Evolutionary conservation across 2,329 filamentous ascomycete species (phyloP).

Genomic region (Hansfordia pulvinata): DNA sequence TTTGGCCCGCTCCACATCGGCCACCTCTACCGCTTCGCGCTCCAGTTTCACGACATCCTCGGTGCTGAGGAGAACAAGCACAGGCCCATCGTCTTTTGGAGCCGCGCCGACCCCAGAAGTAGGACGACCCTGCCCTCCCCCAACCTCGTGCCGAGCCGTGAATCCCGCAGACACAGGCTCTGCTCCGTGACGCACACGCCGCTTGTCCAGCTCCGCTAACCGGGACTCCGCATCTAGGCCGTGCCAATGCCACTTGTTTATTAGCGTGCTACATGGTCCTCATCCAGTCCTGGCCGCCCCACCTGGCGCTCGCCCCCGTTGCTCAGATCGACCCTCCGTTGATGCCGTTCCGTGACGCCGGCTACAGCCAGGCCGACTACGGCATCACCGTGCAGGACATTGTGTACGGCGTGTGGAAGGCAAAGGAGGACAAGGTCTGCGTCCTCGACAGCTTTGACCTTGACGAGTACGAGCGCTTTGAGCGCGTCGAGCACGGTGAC

Average conservation of each 20-base stretch:
- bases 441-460: constrained; percentile 88
- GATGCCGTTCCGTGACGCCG: constrained; percentile 97
- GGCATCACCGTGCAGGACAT: constrained; percentile 92
- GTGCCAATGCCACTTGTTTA: constrained; percentile 87
- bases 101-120: constrained; percentile 82
- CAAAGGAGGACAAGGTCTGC: constrained; percentile 89
- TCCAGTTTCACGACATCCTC: constrained; percentile 89
- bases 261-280: constrained; percentile 98
- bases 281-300: constrained; percentile 94
- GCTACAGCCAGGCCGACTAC: constrained; percentile 97
- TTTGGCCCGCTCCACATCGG: constrained; percentile 97
- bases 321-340: constrained; percentile 92
- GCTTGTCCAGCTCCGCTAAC: constrained; percentile 11
- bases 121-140: no score
- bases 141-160: no score
- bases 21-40: constrained; percentile 90
- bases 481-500: constrained; percentile 94
- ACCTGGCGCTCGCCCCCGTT: constrained; percentile 87
- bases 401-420: constrained; percentile 97
- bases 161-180: no score
- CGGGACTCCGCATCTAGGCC: constrained; percentile 39
- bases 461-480: constrained; percentile 92
- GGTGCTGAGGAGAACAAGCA: constrained; percentile 84
- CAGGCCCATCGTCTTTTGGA: constrained; percentile 90
- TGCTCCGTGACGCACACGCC: no score